phyloP scores from a whole-genome alignment of 192 early-diverging fungal species.

The Mycoemilia scoparia region DNA sequence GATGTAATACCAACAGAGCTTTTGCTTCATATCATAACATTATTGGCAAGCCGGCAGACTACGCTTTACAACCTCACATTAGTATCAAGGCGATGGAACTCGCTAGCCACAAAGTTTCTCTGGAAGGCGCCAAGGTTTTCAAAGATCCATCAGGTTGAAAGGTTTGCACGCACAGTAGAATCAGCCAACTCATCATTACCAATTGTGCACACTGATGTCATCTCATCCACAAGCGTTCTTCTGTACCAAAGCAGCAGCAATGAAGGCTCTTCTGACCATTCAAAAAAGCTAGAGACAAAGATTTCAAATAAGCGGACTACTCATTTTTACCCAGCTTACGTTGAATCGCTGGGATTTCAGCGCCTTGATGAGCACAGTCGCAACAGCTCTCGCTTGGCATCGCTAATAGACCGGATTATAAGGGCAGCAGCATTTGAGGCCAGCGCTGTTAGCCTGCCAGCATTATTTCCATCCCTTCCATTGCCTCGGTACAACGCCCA shows the following conservation, averaged over 20 bases:
- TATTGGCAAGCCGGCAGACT: too few relatives aligned
- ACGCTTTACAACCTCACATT: too few relatives aligned
- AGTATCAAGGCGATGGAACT: conserved; percentile 34
- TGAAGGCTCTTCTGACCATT: too few relatives aligned
- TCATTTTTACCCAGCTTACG: conserved; percentile 10
- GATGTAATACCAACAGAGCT: too few relatives aligned
- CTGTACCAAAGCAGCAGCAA: too few relatives aligned
- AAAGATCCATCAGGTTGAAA: conserved; percentile 17
- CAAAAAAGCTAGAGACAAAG: too few relatives aligned
- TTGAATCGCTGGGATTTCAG: conserved; percentile 20
- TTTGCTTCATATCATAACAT: too few relatives aligned
- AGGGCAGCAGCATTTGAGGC: not conserved
- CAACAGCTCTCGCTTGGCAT: conserved; percentile 21
- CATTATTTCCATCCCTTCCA: conserved; percentile 14
- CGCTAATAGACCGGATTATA: conserved; percentile 16
- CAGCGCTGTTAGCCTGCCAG: not conserved
- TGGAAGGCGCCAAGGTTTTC: conserved; percentile 29
- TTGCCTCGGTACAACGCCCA: conserved; percentile 10
- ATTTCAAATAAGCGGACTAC: too few relatives aligned
- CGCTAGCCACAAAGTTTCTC: conserved; percentile 22
- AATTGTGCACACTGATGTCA: conserved; percentile 5
- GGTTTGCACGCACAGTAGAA: conserved; percentile 10
- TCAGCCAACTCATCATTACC: conserved; percentile 3
- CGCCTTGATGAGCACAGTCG: conserved; percentile 17
- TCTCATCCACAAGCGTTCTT: conserved; percentile 5